Base-by-base conservation (phyloP, 2,329 filamentous ascomycete genomes). In the Gaeumannomyces tritici region DNA sequence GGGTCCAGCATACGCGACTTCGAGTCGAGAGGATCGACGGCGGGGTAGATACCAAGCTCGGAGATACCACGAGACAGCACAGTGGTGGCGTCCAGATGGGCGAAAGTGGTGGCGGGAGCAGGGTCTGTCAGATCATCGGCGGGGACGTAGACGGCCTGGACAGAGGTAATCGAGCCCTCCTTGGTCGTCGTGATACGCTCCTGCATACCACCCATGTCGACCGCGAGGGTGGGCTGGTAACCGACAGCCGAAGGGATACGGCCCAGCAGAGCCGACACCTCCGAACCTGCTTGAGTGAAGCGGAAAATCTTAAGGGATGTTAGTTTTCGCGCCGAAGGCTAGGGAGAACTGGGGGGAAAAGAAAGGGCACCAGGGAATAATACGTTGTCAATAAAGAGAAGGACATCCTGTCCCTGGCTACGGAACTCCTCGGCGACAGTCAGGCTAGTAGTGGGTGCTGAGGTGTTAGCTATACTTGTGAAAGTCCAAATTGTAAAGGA, bases 101-200 rank as follows among this genome's bases (percentile, higher is more conserved):
- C 95, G 82, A 99, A 99, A 80, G 95, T 99, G 80, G 95, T 98
- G 79, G 95, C 95, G 73, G 95, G 95, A 71, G 95, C 95, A 83
- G 95, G 95, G 84, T 99, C 95, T 84, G 95, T 99, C 91, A 99
- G 89, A 90, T 99, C 95, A 81, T 99, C 95, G 89, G 95, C 95
- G 79, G 95, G 95, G 80, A 99, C 95, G 85, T 99, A 99, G 81
- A 99, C 95, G 80, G 95, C 95, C 88, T 99, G 95, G 80, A 99
- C 95, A 72, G 95, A 99, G 72, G 95, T 99, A 82, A 99, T 99
- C 77, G 95, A 98, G 76, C 95, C 95, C 89, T 98, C 96, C 79
- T 89, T 93, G 81, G 95, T 99, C 79, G 95, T 99, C 79, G 95
- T 99, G 75, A 99, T 99, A 87, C 95, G 93, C 83, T 99, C 95